Percentiles rank a stretch among this genome's conserved stretches.
Evolutionary conservation across 768 basidiomycete genomes (phyloP).

Genomic region (Mycena amicta): DNA sequence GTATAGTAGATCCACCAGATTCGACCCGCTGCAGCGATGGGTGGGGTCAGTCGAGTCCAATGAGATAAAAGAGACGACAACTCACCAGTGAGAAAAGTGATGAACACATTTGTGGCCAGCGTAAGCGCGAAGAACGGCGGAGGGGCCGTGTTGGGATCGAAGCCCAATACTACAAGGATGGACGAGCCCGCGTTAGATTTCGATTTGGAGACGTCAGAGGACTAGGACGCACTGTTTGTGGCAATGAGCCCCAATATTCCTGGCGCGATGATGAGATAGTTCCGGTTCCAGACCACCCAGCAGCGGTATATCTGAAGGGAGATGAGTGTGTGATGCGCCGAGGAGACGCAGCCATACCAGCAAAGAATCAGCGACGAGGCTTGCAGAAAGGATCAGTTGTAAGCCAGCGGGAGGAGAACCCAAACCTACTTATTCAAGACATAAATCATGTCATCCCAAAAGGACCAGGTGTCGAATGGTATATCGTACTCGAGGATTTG

Average conservation of each 20-base stretch:
- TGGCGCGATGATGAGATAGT: not conserved
- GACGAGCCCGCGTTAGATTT: not conserved
- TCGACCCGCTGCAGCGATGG: not conserved
- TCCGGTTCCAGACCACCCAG: not conserved
- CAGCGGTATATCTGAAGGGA: slow-evolving; percentile 3
- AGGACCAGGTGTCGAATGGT: not conserved
- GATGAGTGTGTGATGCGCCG: not conserved
- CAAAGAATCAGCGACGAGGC: not conserved
- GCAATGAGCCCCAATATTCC: not conserved
- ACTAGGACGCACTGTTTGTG: not conserved
- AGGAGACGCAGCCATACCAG: not conserved
- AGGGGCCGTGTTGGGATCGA: slow-evolving; percentile 30
- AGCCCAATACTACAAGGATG: slow-evolving; percentile 25
- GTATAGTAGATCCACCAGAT: slow-evolving; percentile 6
- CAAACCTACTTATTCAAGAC: not conserved
- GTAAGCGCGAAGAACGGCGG: slow-evolving; percentile 29
- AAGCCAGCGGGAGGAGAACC: not conserved
- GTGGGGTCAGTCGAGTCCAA: not conserved
- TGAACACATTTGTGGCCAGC: not conserved
- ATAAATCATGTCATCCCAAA: not conserved
- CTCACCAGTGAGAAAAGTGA: slow-evolving; percentile 1
- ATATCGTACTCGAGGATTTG: not conserved
- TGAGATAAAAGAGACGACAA: not conserved
- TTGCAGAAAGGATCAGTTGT: no score
- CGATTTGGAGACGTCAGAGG: not conserved